Base-by-base conservation (phyloP, 345 rosid genomes). In the Populus nigra region DNA sequence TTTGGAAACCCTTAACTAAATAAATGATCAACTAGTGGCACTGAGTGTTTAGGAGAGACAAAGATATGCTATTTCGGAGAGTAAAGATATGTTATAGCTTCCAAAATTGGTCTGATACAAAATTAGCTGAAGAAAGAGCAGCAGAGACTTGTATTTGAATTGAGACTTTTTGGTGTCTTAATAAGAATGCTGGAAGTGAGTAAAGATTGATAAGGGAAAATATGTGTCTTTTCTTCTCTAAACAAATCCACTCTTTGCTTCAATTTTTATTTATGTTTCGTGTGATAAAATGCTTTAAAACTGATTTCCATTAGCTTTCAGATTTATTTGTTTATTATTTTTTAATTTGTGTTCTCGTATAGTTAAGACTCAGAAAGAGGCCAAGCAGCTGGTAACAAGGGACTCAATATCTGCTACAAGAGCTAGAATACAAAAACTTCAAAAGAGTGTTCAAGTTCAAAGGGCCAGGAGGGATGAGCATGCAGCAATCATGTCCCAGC, bases 321-420 rank as follows among this genome's bases (percentile, higher is more conserved):
- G 16, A 33, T 67, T 50, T 7, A 11, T 38, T 68, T 77, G 5
- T 62, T 65, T 2, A 10, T 41, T 9, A 41, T 47, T 31, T 39
- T 74, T 61, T 73, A 18, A 77, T 61, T 15, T 76, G 5, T 43
- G 74, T 77, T 29, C 29, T 84, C 62, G 13, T 84, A 69, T 82
- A 93, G 99, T 84, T 83, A 96, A 93, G 86, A 92, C 95, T 0
- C 90, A 89, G 75, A 86, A 82, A 77, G 99, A 93, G 85, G 97
- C 92, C 13, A 87, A 85, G 73, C 92, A 89, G 79, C 85, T 93
- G 90, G 89, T 86, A 6, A 77, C 79, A 50, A 85, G 87, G 83
- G 98, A 92, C 69, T 81, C 91, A 39, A 84, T 96, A 72, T 87
- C 90, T 79, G 90, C 88, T 43, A 67, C 82, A 45, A 90, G 89